These are phyloP conservation scores for Taiozyma onychis DNA, from an alignment of 1,139 yeast genomes.

Conservation along the genomic window DNA sequence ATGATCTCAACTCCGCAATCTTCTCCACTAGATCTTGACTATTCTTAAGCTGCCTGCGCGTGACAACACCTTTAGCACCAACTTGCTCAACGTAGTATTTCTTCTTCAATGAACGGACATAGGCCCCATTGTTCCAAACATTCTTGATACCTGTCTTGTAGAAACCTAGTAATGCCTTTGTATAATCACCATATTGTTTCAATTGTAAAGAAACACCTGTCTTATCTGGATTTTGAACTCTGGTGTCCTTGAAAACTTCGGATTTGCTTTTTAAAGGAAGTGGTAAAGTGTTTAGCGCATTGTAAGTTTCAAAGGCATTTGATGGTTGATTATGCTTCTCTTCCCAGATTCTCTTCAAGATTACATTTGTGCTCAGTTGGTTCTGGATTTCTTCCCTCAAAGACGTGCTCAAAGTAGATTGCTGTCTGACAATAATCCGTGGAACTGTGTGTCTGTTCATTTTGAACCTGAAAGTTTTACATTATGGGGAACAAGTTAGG, in stretches of 20 bases:
- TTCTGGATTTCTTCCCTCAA: neutral
- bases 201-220: constrained; percentile 25
- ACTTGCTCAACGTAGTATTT: constrained; percentile 19
- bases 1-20: constrained; percentile 20
- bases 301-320: neutral
- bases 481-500: no score
- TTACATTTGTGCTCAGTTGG: neutral
- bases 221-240: constrained; percentile 22
- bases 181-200: constrained; percentile 36
- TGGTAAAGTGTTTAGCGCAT: constrained; percentile 1
- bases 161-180: constrained; percentile 37
- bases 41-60: constrained; percentile 19
- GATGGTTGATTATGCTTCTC: neutral
- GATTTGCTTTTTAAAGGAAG: constrained; percentile 30
- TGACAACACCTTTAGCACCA: constrained; percentile 23
- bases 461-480: neutral
- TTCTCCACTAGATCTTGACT: constrained; percentile 17
- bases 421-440: neutral
- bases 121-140: constrained; percentile 40
- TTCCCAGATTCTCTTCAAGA: neutral
- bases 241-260: constrained; percentile 30
- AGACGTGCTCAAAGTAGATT: neutral
- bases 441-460: neutral
- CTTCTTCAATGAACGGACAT: constrained; percentile 23
- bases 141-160: constrained; percentile 48